Percentiles rank a stretch among this genome's conserved stretches.
Evolutionary conservation across 2,329 filamentous ascomycete genomes (phyloP).

Genomic region (Penicillium sp.): DNA sequence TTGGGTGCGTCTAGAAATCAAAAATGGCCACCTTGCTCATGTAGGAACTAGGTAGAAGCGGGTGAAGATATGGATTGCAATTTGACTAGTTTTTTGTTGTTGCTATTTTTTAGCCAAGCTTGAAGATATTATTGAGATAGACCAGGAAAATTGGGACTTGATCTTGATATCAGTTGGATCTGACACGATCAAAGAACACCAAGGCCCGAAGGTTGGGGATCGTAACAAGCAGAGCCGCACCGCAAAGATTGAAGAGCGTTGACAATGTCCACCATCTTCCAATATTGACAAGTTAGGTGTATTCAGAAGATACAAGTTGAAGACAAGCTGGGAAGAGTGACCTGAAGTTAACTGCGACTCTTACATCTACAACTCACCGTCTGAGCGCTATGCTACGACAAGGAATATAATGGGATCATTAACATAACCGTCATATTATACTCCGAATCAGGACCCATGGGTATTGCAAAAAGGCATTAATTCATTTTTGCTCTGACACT

Average conservation of each 20-base stretch:
- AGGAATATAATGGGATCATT: conserved; percentile 8
- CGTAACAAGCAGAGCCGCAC: neutral
- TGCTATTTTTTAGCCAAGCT: no score
- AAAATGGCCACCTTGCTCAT: no score
- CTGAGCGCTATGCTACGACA: conserved; percentile 1
- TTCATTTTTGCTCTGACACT: conserved; percentile 31
- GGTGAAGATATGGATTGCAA: no score
- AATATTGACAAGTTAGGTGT: no score
- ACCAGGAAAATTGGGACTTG: neutral
- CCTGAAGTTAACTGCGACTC: neutral
- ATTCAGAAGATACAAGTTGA: no score
- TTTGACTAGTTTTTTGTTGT: no score
- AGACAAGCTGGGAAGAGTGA: no score
- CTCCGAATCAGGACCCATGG: conserved; percentile 24
- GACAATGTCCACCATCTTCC: no score
- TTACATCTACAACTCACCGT: neutral
- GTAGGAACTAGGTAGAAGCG: no score
- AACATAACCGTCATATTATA: conserved; percentile 29
- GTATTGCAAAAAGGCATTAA: conserved; percentile 32
- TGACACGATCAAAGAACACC: no score
- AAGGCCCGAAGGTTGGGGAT: no score
- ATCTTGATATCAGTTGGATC: neutral
- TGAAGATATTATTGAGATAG: neutral
- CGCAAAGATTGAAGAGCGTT: neutral
- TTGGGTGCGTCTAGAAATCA: no score